Percentiles rank a stretch among this genome's conserved stretches.
These are phyloP conservation scores for Trichoderma arundinaceum DNA, from an alignment of 2,329 filamentous ascomycete genomes.

Conservation along the genomic window DNA sequence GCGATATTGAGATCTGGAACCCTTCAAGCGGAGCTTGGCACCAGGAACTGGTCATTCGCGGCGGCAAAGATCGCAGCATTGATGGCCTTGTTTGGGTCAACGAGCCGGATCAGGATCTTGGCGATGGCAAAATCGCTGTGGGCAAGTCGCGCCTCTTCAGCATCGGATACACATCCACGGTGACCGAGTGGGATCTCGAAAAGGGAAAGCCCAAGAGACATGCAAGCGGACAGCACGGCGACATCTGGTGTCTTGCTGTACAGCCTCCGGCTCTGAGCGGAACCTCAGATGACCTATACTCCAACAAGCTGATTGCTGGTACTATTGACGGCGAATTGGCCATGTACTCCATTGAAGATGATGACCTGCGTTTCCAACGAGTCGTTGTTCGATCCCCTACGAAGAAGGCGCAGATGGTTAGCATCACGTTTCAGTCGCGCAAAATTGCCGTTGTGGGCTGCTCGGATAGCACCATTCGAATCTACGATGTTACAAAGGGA, in stretches of 20 bases:
- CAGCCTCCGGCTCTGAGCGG: constrained; percentile 64
- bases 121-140: constrained; percentile 63
- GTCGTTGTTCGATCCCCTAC: constrained; percentile 76
- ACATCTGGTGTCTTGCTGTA: constrained; percentile 94
- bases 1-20: constrained; percentile 98
- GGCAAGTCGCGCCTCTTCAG: constrained; percentile 90
- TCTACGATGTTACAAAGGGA: constrained; percentile 84
- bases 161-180: constrained; percentile 88
- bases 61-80: constrained; percentile 83
- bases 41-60: constrained; percentile 84
- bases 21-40: constrained; percentile 81
- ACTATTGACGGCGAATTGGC: constrained; percentile 91
- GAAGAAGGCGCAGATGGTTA: constrained; percentile 88
- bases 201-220: constrained; percentile 78
- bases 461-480: constrained; percentile 92
- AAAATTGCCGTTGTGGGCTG: constrained; percentile 87
- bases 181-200: constrained; percentile 94
- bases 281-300: constrained; percentile 45
- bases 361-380: constrained; percentile 79
- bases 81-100: constrained; percentile 93
- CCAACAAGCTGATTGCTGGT: constrained; percentile 75
- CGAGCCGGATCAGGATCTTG: constrained; percentile 74
- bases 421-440: constrained; percentile 85
- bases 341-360: constrained; percentile 83
- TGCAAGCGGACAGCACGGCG: constrained; percentile 89